Conservation (phyloP, 306 rosid species). For the Crotalaria pallida region DNA sequence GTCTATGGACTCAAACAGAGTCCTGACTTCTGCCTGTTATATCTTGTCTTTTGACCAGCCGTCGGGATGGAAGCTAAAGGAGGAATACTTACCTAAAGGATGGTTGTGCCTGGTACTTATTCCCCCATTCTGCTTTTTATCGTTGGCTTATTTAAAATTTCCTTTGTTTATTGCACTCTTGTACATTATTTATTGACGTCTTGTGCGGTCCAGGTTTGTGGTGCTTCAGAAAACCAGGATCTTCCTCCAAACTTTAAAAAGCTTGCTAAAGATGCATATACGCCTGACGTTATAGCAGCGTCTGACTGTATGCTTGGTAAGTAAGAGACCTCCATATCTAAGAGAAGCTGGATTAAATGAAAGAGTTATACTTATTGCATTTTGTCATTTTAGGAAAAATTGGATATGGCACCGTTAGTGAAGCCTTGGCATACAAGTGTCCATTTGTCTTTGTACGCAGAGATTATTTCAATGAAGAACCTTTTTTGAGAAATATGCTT, state of each 20-base stretch:
- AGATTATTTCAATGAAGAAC: slow-evolving; percentile 98
- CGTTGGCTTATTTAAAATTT: slow-evolving; percentile 5
- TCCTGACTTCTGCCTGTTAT: slow-evolving; percentile 11
- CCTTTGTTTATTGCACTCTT: neutral
- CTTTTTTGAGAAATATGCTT: slow-evolving; percentile 96
- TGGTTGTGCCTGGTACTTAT: slow-evolving; percentile 87
- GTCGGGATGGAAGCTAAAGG: slow-evolving; percentile 86
- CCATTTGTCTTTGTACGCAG: slow-evolving; percentile 98
- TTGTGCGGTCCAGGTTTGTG: slow-evolving; percentile 68
- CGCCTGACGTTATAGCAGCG: slow-evolving; percentile 92
- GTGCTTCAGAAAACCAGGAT: slow-evolving; percentile 68
- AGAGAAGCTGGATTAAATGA: slow-evolving; percentile 12
- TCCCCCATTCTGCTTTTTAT: slow-evolving; percentile 7
- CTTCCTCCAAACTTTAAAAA: slow-evolving; percentile 81
- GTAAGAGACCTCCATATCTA: slow-evolving; percentile 23
- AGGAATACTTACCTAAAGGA: slow-evolving; percentile 83
- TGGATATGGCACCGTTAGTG: slow-evolving; percentile 95
- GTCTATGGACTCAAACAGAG: neutral
- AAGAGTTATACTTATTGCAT: neutral
- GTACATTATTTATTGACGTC: slow-evolving; percentile 3
- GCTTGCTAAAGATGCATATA: slow-evolving; percentile 78
- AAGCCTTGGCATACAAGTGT: slow-evolving; percentile 80
- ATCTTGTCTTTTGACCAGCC: slow-evolving; percentile 61
- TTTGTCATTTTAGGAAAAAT: slow-evolving; percentile 69
- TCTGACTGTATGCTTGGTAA: slow-evolving; percentile 97